These are phyloP conservation scores for Sugiyamaella xylanicola DNA, from an alignment of 1,139 yeast genomes.

Conservation along the genomic window DNA sequence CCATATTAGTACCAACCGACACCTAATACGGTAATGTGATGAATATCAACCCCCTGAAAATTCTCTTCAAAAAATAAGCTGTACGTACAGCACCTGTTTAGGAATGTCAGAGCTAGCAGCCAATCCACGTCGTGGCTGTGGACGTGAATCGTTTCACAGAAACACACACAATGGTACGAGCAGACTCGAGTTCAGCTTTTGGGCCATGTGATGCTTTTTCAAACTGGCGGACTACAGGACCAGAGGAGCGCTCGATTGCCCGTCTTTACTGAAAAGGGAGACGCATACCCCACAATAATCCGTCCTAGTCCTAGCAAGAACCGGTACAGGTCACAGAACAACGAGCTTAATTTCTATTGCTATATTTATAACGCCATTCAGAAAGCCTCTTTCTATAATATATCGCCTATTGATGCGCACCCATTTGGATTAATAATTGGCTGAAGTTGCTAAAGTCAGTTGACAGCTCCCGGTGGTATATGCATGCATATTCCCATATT, in stretches of 20 bases:
- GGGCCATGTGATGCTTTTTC: too few species aligned
- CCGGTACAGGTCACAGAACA: neutral
- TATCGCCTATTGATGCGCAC: too few species aligned
- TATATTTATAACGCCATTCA: too few species aligned
- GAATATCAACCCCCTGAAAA: constrained; percentile 14
- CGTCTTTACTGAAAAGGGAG: neutral
- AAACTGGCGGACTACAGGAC: neutral
- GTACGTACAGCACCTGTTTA: neutral
- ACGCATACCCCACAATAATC: constrained; percentile 13
- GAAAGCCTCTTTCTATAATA: too few species aligned
- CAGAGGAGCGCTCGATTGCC: neutral
- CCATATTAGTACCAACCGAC: neutral
- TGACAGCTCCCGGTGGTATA: neutral
- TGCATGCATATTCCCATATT: neutral
- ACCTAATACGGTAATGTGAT: constrained; percentile 4
- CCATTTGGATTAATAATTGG: too few species aligned
- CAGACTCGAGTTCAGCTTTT: neutral
- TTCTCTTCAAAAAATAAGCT: neutral
- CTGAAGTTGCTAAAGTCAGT: too few species aligned
- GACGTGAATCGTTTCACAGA: too few species aligned
- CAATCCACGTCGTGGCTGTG: too few species aligned
- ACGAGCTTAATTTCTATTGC: neutral
- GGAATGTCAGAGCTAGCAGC: neutral
- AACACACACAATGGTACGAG: too few species aligned
- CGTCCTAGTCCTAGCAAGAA: neutral